Evolutionary conservation across 352 stramenopile genomes (phyloP), one percentile per base, ranked within the genome.

Genomic region (Phytophthora aleatoria): DNA sequence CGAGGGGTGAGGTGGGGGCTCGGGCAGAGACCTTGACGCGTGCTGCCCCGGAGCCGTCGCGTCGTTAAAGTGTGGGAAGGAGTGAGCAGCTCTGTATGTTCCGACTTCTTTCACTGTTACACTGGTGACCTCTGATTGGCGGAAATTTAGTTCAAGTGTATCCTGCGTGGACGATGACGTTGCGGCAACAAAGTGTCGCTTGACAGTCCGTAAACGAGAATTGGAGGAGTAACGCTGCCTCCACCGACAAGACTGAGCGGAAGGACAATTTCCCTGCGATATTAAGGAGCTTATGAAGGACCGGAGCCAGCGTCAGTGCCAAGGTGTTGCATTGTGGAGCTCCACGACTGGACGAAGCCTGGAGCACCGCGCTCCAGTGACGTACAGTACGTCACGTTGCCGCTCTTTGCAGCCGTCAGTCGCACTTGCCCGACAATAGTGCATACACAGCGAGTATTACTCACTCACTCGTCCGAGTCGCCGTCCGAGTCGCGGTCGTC

Each of bases 31-130:
- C 55, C 43, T 47, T 49, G 27, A 50, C 36, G 35, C 36, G 30
- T 20, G 59, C 33, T 61, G 59, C 59, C 59, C 50, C 24, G 45
- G 47, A 64, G 61, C 54, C 53, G 61, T 69, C 53, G 47, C 47
- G 61, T 64, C 53, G 53, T 64, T 35, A 7, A 49, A 39, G n/a
- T 15, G 16, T 48, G 20, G 20, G n/a, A 48, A 48, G 28, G 31
- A 59, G 12, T 26, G 44, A 38, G 33, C 36, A 24, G 28, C 31
- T 28, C 36, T 51, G 31, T 49, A 41, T 58, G 49, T 58, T 57
- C 20, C 26, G 41, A 38, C 33, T 33, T 27, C 42, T 41, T 64
- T 49, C 51, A 45, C 27, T 15, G 33, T 56, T 28, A 45, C 26
- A 3, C 5, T 30, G 20, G 27, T 30, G 0, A 7, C 5, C 44